phyloP scores from a whole-genome alignment of 331 rosid genomes.

The Acacia pycnantha region DNA sequence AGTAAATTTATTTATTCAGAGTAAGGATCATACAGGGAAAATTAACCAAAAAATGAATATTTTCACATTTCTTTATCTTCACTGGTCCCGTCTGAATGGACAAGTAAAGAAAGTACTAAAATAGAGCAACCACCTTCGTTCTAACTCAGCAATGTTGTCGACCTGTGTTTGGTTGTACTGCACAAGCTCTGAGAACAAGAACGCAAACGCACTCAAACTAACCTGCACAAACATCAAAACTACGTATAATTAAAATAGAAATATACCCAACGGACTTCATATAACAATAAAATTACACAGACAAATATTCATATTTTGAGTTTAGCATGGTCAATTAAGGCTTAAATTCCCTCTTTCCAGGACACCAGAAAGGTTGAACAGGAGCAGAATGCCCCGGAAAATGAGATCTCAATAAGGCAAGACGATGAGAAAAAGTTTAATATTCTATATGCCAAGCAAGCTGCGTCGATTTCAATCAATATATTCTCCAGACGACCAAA shows the following conservation, averaged over 20 bases:
- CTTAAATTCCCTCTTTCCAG: background rate
- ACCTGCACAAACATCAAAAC: slow-evolving; percentile 57
- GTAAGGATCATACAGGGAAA: background rate
- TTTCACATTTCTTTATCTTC: background rate
- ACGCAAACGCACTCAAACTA: slow-evolving; percentile 97
- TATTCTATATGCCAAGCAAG: background rate
- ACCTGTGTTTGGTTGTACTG: slow-evolving; percentile 99
- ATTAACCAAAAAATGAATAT: background rate
- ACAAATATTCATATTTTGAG: background rate
- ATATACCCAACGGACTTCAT: background rate
- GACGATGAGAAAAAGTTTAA: background rate
- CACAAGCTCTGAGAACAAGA: slow-evolving; percentile 97
- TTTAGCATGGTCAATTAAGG: background rate
- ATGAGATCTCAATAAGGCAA: slow-evolving; percentile 20
- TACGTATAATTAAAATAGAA: background rate
- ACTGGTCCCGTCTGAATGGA: background rate
- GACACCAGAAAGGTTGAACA: background rate
- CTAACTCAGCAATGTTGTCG: slow-evolving; percentile 92
- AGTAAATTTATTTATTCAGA: background rate
- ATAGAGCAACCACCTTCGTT: slow-evolving; percentile 61
- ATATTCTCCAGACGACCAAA: background rate
- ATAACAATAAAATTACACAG: background rate
- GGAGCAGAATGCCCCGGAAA: background rate
- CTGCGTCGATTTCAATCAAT: background rate
- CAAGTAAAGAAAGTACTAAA: background rate